These are phyloP conservation scores for Eucalyptus cloeziana DNA, from an alignment of 345 rosid species.

Conservation along the genomic window DNA sequence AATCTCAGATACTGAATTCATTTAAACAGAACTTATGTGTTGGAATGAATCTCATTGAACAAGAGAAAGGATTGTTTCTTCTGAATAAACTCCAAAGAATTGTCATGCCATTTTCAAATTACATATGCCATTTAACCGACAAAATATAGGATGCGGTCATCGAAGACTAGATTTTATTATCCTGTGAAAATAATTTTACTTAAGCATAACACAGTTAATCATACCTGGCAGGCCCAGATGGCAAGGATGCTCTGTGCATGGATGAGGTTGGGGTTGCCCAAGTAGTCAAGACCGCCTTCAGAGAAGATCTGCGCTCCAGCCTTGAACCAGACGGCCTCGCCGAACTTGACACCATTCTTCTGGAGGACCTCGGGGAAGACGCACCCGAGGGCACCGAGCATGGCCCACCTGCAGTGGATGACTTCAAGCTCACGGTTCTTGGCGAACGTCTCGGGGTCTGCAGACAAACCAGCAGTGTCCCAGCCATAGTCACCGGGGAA, in stretches of 20 bases:
- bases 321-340: constrained; percentile 96
- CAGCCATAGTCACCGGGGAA: constrained; percentile 94
- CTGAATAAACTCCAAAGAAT: neutral
- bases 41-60: neutral
- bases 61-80: neutral
- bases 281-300: constrained; percentile 92
- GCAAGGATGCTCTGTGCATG: constrained; percentile 97
- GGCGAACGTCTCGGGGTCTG: constrained; percentile 93
- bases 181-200: neutral
- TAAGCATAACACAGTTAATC: neutral
- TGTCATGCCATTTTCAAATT: neutral
- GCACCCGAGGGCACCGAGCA: constrained; percentile 92
- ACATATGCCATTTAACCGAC: neutral
- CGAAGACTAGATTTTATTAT: neutral
- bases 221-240: constrained; percentile 67
- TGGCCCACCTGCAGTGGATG: constrained; percentile 95
- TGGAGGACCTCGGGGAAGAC: constrained; percentile 84
- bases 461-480: constrained; percentile 97
- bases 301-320: constrained; percentile 93
- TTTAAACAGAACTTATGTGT: neutral
- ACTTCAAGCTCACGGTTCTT: constrained; percentile 98
- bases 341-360: constrained; percentile 79
- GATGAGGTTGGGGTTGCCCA: constrained; percentile 91
- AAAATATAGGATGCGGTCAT: neutral
- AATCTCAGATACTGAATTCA: neutral